A percentile compares a stretch with the other conserved stretches of the same genome.
Conservation (phyloP, 805 yeast species). For the Yarrowia sp. region DNA sequence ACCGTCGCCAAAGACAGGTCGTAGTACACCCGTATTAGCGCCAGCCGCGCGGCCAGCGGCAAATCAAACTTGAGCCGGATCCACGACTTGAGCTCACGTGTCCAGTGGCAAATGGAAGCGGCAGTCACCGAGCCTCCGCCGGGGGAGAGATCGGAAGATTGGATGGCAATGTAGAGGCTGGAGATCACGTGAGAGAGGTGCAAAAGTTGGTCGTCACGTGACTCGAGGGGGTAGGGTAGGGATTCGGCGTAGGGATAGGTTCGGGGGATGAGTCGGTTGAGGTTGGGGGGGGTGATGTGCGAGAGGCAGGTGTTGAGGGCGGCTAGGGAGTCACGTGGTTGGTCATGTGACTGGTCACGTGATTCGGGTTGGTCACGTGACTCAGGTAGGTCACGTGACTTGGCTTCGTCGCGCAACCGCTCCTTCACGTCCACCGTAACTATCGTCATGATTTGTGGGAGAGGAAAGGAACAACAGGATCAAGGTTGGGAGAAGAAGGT, state of each 20-base stretch:
- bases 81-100: constrained; percentile 82
- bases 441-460: neutral
- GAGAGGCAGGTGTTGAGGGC: neutral
- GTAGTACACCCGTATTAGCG: constrained; percentile 72
- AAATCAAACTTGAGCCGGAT: constrained; percentile 77
- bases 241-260: constrained; percentile 53
- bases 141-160: constrained; percentile 60
- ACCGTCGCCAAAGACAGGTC: constrained; percentile 63
- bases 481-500: too few relatives aligned
- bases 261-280: constrained; percentile 47
- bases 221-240: constrained; percentile 79
- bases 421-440: neutral
- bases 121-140: constrained; percentile 24
- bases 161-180: constrained; percentile 80
- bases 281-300: neutral
- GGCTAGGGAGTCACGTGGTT: too few relatives aligned
- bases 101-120: constrained; percentile 76
- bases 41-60: constrained; percentile 68
- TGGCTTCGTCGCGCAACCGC: neutral
- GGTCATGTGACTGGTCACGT: neutral
- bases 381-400: neutral
- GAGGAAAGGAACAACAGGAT: too few relatives aligned
- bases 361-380: too few relatives aligned
- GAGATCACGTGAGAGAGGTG: constrained; percentile 82
- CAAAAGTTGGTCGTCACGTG: constrained; percentile 68